phyloP scores from a whole-genome alignment of 179 eudicot genomes.

The Beta corolliflora region DNA sequence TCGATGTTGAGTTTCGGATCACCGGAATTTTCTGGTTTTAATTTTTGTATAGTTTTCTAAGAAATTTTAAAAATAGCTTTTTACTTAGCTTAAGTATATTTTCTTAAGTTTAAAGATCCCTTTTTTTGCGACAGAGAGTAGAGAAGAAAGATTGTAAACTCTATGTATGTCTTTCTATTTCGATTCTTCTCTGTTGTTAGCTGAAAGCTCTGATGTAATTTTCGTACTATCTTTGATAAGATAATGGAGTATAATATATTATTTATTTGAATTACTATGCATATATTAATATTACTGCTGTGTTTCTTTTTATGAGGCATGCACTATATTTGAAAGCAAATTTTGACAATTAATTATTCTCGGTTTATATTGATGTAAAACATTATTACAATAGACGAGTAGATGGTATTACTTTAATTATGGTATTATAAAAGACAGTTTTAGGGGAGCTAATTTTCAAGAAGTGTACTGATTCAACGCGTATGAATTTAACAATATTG shows the following conservation, averaged over 20 bases:
- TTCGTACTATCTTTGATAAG: conserved; percentile 14
- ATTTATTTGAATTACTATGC: background rate
- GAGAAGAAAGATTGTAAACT: background rate
- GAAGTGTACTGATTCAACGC: too few species aligned
- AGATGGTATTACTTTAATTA: too few species aligned
- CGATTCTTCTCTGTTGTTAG: conserved; percentile 30
- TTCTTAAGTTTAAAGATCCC: background rate
- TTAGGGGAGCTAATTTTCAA: too few species aligned
- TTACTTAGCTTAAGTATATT: background rate
- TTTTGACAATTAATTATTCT: too few species aligned
- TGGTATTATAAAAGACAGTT: too few species aligned
- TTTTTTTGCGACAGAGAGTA: conserved; percentile 30
- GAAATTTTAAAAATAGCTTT: background rate
- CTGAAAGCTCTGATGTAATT: conserved; percentile 17
- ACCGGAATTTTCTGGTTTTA: conserved; percentile 12
- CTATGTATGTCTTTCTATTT: background rate
- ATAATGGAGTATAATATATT: background rate
- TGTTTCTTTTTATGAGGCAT: background rate
- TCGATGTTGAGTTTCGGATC: conserved; percentile 20
- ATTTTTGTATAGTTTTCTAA: conserved; percentile 22
- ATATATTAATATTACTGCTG: background rate
- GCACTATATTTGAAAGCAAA: background rate
- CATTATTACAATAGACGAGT: too few species aligned
- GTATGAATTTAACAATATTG: too few species aligned
- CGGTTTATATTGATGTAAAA: too few species aligned